Evolutionary conservation across 2,329 filamentous ascomycete species (phyloP).

Genomic region (Setomelanomma holmii): DNA sequence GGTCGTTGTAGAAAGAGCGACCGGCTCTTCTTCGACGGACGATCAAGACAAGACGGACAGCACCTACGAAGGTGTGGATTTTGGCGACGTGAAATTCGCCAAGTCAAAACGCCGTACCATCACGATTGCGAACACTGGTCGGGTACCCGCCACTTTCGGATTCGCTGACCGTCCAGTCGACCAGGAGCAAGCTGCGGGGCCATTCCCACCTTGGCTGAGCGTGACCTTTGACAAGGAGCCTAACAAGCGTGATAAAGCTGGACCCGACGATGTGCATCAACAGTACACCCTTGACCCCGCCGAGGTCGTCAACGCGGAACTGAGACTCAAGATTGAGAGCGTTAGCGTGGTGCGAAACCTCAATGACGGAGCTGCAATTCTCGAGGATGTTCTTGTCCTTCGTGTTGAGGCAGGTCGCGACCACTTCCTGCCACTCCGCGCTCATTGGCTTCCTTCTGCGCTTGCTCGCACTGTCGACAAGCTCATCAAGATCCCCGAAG

Average conservation of each 20-base stretch:
- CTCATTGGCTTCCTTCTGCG: slow-evolving; percentile 78
- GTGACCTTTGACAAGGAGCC: slow-evolving; percentile 68
- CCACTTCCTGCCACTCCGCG: slow-evolving; percentile 86
- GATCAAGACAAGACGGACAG: slow-evolving; percentile 45
- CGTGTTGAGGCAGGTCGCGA: slow-evolving; percentile 85
- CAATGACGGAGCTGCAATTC: slow-evolving; percentile 68
- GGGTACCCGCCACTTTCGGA: slow-evolving; percentile 77
- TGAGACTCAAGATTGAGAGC: slow-evolving; percentile 72
- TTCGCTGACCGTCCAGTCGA: slow-evolving; percentile 76
- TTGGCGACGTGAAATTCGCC: slow-evolving; percentile 76
- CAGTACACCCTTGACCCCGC: slow-evolving; percentile 80
- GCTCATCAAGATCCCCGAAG: slow-evolving; percentile 82
- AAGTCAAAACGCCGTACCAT: slow-evolving; percentile 70
- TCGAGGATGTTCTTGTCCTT: slow-evolving; percentile 90
- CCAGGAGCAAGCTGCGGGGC: slow-evolving; percentile 50
- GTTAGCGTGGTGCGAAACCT: slow-evolving; percentile 70
- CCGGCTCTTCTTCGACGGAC: slow-evolving; percentile 30
- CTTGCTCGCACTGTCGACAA: slow-evolving; percentile 89
- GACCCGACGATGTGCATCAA: slow-evolving; percentile 40
- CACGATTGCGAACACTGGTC: slow-evolving; percentile 91
- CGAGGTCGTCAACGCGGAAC: slow-evolving; percentile 74
- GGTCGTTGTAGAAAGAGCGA: slow-evolving; percentile 73
- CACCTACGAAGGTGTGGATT: slow-evolving; percentile 69
- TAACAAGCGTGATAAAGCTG: slow-evolving; percentile 40
- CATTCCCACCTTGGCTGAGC: slow-evolving; percentile 72